phyloP scores from a whole-genome alignment of 192 early-diverging fungal species.

The Umbelopsis sp. region DNA sequence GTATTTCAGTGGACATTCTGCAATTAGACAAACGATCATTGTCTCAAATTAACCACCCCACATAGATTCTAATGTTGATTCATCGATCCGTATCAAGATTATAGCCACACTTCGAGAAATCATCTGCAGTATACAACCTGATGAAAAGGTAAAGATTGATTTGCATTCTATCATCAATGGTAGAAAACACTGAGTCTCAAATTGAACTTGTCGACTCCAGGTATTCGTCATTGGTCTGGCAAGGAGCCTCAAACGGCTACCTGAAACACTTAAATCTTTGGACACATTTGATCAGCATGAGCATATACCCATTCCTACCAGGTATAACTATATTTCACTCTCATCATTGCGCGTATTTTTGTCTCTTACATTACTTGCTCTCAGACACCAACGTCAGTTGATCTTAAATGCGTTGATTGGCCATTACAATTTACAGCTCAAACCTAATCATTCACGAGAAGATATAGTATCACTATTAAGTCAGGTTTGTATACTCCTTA shows the following conservation, averaged over 20 bases:
- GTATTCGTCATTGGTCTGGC: conserved; percentile 33
- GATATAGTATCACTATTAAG: conserved; percentile 13
- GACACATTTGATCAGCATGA: conserved; percentile 37
- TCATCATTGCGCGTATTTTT: too few relatives aligned
- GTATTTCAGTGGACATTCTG: conserved; percentile 20
- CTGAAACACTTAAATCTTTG: conserved; percentile 21
- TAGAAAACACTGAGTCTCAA: not conserved
- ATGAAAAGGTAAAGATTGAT: not conserved
- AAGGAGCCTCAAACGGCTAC: conserved; percentile 9
- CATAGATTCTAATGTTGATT: conserved; percentile 1
- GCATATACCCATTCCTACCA: conserved; percentile 31
- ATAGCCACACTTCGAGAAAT: not conserved
- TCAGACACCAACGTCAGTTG: conserved; percentile 31
- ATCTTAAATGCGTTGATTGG: conserved; percentile 9
- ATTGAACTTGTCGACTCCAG: not conserved
- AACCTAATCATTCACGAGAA: not conserved
- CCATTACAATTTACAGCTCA: not conserved
- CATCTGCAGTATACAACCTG: not conserved
- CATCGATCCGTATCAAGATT: not conserved
- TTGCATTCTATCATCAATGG: not conserved
- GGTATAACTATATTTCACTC: not conserved
- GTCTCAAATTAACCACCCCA: not conserved
- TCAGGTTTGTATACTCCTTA: conserved; percentile 1
- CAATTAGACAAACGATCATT: not conserved
- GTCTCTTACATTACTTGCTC: not conserved